Evolutionary conservation across 2,329 filamentous ascomycete species (phyloP).

Genomic region (Aspergillus terreus): DNA sequence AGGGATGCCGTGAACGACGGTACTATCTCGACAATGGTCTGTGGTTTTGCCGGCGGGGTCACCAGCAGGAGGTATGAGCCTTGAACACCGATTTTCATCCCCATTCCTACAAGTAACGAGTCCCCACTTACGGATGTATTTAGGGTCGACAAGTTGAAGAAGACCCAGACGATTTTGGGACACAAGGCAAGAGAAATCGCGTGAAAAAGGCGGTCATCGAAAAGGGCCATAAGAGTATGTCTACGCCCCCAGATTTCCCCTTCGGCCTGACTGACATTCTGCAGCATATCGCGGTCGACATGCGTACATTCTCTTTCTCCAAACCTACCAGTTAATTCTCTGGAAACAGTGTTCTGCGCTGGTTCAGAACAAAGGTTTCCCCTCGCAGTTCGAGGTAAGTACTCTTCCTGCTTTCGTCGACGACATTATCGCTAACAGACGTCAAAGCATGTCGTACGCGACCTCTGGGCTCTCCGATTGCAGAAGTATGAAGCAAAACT

Average conservation of each 20-base stretch:
- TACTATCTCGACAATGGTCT: conserved; percentile 74
- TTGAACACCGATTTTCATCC: background rate
- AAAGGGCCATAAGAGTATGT: conserved; percentile 48
- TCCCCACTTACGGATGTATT: background rate
- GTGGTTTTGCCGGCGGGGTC: conserved; percentile 75
- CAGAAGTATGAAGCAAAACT: conserved; percentile 51
- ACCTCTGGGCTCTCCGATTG: conserved; percentile 79
- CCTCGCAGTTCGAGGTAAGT: conserved; percentile 66
- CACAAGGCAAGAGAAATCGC: conserved; percentile 54
- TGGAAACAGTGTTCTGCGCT: conserved; percentile 77
- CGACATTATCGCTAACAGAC: conserved; percentile 7
- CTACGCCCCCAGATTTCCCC: background rate
- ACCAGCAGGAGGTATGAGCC: conserved; percentile 65
- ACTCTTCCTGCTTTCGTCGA: background rate
- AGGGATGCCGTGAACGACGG: conserved; percentile 66
- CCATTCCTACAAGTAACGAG: background rate
- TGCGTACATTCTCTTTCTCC: conserved; percentile 74
- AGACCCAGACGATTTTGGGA: conserved; percentile 68
- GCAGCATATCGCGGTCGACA: conserved; percentile 57
- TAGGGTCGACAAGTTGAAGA: conserved; percentile 46
- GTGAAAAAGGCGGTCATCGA: conserved; percentile 54
- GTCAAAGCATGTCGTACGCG: conserved; percentile 60
- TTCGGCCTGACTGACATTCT: conserved; percentile 3
- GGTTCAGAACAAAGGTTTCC: conserved; percentile 62
- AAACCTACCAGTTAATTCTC: conserved; percentile 78